Conservation (phyloP, 75 land plant genomes). For the Sequoia sempervirens region DNA sequence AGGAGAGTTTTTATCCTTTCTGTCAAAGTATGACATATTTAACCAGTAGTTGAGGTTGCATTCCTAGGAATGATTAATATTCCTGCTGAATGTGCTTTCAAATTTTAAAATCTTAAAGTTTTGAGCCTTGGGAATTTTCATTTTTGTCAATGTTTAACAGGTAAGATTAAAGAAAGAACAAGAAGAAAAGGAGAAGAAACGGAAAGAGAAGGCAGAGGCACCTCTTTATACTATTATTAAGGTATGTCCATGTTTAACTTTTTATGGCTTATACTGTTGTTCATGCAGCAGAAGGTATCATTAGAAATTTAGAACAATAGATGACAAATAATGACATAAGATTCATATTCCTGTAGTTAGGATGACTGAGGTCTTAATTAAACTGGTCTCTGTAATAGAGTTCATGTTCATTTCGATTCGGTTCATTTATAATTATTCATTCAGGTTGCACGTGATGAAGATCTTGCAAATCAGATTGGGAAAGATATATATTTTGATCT, state of each 20-base stretch:
- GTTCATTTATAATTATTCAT: not conserved
- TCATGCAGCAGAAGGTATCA: no score
- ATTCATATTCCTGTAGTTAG: not conserved
- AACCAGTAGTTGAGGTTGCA: no score
- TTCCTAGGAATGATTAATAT: no score
- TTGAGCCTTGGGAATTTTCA: no score
- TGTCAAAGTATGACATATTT: no score
- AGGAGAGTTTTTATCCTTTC: no score
- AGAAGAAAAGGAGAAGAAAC: no score
- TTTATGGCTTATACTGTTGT: not conserved
- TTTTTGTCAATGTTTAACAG: slow-evolving; percentile 17
- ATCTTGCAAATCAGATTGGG: slow-evolving; percentile 65
- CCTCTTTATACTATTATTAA: slow-evolving; percentile 79
- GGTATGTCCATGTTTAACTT: slow-evolving; percentile 23
- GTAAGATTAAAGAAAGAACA: no score
- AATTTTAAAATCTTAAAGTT: no score
- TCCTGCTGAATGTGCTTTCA: no score
- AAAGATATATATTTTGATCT: no score
- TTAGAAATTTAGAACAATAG: not conserved
- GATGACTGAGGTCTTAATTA: not conserved
- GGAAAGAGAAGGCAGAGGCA: slow-evolving; percentile 83
- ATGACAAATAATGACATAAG: not conserved
- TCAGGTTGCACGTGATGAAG: slow-evolving; percentile 73
- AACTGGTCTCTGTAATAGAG: not conserved
- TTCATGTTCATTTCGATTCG: not conserved